Conservation (phyloP, 495 filamentous ascomycete species). For the Bryoglossum gracile region DNA sequence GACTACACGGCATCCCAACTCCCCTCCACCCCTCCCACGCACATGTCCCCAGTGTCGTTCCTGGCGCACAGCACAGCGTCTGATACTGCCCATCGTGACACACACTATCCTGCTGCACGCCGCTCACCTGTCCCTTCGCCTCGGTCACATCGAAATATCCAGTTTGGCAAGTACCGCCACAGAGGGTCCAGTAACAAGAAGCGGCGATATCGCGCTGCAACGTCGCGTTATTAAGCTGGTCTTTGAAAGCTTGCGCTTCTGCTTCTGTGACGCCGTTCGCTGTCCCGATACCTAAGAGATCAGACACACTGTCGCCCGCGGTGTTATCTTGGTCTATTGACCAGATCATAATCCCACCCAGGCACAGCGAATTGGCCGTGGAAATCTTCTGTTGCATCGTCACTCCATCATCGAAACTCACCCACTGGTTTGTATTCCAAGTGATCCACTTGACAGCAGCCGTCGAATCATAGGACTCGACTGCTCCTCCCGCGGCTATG, state of each 20-base stretch:
- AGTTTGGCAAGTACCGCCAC: not conserved
- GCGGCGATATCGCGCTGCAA: not conserved
- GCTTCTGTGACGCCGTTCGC: not conserved
- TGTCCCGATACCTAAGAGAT: conserved; percentile 5
- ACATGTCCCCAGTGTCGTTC: conserved; percentile 24
- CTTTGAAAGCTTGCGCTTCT: not conserved
- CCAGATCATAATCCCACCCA: conserved; percentile 37
- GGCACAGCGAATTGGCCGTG: too few species aligned
- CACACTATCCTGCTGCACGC: too few species aligned
- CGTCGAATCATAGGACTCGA: not conserved
- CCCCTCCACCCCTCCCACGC: conserved; percentile 23
- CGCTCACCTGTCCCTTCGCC: too few species aligned
- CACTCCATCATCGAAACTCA: conserved; percentile 35
- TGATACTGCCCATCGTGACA: conserved; percentile 14
- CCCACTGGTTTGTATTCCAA: conserved; percentile 36
- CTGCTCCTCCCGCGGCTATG: not conserved
- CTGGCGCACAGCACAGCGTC: conserved; percentile 22
- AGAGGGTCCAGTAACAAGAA: conserved; percentile 4
- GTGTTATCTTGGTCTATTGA: conserved; percentile 9
- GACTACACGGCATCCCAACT: conserved; percentile 10
- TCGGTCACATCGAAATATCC: not conserved
- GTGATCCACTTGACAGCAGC: conserved; percentile 32
- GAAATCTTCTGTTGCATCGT: conserved; percentile 37
- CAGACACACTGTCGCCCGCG: conserved; percentile 1
- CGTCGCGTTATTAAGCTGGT: not conserved